phyloP scores from a whole-genome alignment of 2,329 filamentous ascomycete genomes.

The Pseudogymnoascus sp. region DNA sequence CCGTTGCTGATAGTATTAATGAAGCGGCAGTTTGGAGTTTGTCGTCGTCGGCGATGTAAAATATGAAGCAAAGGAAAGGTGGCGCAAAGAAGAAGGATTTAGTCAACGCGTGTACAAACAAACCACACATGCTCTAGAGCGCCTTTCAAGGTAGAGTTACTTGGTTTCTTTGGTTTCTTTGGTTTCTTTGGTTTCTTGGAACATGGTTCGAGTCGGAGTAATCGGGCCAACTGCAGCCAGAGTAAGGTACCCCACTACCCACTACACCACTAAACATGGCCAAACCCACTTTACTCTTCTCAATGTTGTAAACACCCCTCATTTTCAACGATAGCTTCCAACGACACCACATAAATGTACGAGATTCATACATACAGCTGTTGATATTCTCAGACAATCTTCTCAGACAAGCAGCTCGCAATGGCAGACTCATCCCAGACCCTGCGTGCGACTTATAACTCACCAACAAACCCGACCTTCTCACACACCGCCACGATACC shows the following conservation, averaged over 20 bases:
- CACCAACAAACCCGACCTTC: constrained; percentile 44
- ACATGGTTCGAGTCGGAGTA: background rate
- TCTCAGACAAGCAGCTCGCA: background rate
- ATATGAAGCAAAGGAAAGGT: background rate
- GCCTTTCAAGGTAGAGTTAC: background rate
- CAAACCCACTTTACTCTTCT: background rate
- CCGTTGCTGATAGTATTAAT: background rate
- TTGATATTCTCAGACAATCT: background rate
- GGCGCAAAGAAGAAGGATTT: background rate
- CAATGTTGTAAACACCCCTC: background rate
- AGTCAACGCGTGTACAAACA: background rate
- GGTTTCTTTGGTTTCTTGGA: background rate
- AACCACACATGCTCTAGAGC: background rate
- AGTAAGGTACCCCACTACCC: background rate
- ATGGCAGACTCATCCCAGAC: constrained; percentile 9
- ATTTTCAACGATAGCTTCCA: background rate
- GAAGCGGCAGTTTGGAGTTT: background rate
- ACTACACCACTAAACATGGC: background rate
- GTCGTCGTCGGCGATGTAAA: background rate
- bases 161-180: background rate
- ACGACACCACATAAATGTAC: background rate
- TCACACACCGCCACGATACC: constrained; percentile 33
- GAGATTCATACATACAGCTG: background rate
- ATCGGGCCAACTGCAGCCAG: background rate
- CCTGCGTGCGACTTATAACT: constrained; percentile 49